Percentiles rank a stretch among this genome's conserved stretches.
Conservation (phyloP, 208 protist species). For the Trypanosoma mega region DNA sequence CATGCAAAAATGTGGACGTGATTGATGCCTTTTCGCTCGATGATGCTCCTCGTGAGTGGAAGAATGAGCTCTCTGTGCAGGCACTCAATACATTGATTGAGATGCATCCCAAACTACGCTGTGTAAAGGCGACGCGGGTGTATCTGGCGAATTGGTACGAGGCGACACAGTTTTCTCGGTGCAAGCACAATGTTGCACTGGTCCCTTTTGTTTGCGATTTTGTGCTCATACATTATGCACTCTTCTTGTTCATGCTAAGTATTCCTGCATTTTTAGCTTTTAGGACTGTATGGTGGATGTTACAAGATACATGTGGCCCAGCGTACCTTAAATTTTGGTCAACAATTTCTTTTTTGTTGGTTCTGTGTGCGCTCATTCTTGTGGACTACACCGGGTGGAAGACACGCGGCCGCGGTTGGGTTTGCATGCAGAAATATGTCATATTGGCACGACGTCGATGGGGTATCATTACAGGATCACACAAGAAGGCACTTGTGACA, state of each 20-base stretch:
- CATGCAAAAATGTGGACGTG: conserved; percentile 80
- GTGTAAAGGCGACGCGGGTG: conserved; percentile 67
- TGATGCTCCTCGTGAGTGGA: conserved; percentile 73
- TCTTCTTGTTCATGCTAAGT: conserved; percentile 62
- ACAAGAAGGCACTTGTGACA: conserved; percentile 48
- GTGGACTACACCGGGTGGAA: conserved; percentile 44
- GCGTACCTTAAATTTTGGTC: conserved; percentile 78
- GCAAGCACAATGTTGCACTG: conserved; percentile 88
- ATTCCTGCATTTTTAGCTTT: conserved; percentile 57
- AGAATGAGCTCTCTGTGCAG: conserved; percentile 86
- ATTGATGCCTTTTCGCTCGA: conserved; percentile 78
- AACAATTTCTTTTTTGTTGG: conserved; percentile 46
- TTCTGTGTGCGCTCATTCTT: conserved; percentile 33
- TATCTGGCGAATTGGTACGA: conserved; percentile 80
- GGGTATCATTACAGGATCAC: conserved; percentile 59
- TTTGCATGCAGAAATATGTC: conserved; percentile 81
- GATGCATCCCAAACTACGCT: conserved; percentile 87
- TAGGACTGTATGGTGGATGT: conserved; percentile 29
- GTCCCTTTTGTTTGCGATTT: conserved; percentile 79
- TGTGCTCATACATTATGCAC: conserved; percentile 52
- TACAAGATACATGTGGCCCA: conserved; percentile 22
- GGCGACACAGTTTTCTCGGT: conserved; percentile 84
- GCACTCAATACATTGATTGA: conserved; percentile 84
- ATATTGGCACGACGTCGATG: conserved; percentile 68
- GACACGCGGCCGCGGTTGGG: conserved; percentile 55